Evolutionary conservation across 495 filamentous ascomycete species (phyloP).

Genomic region (Amniculicola lignicola): DNA sequence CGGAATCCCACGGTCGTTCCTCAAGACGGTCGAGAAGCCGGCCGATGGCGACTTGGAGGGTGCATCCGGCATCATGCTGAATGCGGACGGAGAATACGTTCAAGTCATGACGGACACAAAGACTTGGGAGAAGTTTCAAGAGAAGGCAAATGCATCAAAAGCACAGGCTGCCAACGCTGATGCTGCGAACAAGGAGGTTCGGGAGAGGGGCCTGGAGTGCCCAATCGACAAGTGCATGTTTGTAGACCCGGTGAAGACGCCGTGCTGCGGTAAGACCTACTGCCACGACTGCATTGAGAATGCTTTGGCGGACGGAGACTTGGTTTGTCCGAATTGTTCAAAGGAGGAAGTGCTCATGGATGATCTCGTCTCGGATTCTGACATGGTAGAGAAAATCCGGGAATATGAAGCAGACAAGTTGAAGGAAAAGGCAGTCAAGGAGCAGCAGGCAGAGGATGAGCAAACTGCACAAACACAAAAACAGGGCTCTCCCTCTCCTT

Average conservation of each 20-base stretch:
- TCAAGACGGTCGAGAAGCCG: conserved; percentile 91
- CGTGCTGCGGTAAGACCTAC: conserved; percentile 95
- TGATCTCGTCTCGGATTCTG: conserved; percentile 78
- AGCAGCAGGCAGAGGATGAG: conserved; percentile 46
- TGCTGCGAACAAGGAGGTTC: conserved; percentile 73
- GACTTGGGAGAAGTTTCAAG: conserved; percentile 94
- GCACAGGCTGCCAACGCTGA: conserved; percentile 69
- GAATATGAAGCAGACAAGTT: conserved; percentile 71
- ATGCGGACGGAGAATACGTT: conserved; percentile 95
- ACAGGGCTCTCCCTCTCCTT: conserved; percentile 2
- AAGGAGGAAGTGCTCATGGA: conserved; percentile 89
- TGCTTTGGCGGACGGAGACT: conserved; percentile 95
- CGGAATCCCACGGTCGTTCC: conserved; percentile 87
- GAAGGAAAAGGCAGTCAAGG: conserved; percentile 59
- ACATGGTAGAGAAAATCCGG: conserved; percentile 71
- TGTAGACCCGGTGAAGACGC: conserved; percentile 95
- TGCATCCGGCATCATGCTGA: conserved; percentile 86
- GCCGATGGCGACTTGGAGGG: conserved; percentile 67
- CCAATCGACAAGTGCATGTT: conserved; percentile 95
- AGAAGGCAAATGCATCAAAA: conserved; percentile 77
- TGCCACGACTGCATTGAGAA: conserved; percentile 99
- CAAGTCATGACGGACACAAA: conserved; percentile 90
- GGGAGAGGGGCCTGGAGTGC: conserved; percentile 85
- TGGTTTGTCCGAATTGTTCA: conserved; percentile 87
- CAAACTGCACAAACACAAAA: conserved; percentile 41